These are phyloP conservation scores for Paraconiothyrium brasiliense DNA, from an alignment of 2,329 filamentous ascomycete genomes.

Conservation along the genomic window DNA sequence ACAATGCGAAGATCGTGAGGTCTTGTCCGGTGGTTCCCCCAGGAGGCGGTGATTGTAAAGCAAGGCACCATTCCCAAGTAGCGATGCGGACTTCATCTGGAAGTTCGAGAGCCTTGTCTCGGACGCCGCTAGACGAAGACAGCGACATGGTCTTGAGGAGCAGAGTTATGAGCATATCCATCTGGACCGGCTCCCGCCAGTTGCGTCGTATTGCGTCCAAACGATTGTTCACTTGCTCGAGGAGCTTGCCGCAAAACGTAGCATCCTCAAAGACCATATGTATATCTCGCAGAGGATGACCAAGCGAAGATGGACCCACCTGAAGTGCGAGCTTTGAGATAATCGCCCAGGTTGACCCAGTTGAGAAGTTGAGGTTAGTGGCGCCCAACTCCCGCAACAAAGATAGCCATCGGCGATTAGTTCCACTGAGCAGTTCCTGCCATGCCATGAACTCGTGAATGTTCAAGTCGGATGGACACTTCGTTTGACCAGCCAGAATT, in stretches of 20 bases:
- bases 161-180: slow-evolving; percentile 67
- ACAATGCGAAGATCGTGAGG: slow-evolving; percentile 59
- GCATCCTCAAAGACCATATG: slow-evolving; percentile 63
- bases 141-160: slow-evolving; percentile 51
- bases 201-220: slow-evolving; percentile 61
- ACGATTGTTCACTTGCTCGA: slow-evolving; percentile 58
- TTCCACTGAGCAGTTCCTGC: slow-evolving; percentile 59
- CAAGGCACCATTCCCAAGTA: slow-evolving; percentile 62
- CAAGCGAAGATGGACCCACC: slow-evolving; percentile 59
- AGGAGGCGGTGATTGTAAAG: slow-evolving; percentile 54
- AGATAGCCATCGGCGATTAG: slow-evolving; percentile 57
- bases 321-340: slow-evolving; percentile 65
- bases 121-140: slow-evolving; percentile 25
- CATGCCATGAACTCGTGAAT: slow-evolving; percentile 64
- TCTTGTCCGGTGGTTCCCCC: slow-evolving; percentile 45
- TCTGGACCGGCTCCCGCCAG: slow-evolving; percentile 67
- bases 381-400: slow-evolving; percentile 62
- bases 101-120: slow-evolving; percentile 32
- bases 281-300: slow-evolving; percentile 51
- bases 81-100: slow-evolving; percentile 56
- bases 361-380: slow-evolving; percentile 68
- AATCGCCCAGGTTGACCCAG: slow-evolving; percentile 59
- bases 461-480: slow-evolving; percentile 59
- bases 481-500: slow-evolving; percentile 60
- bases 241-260: slow-evolving; percentile 60